These are phyloP conservation scores for Hordeum pubiflorum DNA, from an alignment of 202 grass and related monocot species.

Conservation along the genomic window DNA sequence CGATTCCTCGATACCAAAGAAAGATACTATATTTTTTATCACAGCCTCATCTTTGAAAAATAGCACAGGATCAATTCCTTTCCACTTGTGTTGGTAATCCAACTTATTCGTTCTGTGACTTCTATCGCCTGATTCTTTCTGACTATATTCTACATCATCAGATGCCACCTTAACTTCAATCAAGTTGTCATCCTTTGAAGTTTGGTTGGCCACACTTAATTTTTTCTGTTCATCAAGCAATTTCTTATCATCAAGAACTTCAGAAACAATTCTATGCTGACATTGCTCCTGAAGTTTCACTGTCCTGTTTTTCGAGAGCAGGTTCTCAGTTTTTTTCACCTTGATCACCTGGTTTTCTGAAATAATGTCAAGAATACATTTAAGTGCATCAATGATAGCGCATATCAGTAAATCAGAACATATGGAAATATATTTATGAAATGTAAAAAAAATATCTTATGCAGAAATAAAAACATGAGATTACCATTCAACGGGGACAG, in stretches of 20 bases:
- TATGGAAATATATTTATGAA: constrained; percentile 10
- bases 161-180: constrained; percentile 9
- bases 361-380: constrained; percentile 4
- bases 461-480: constrained; percentile 8
- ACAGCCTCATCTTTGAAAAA: constrained; percentile 57
- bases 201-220: not conserved
- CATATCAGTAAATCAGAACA: not conserved
- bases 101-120: constrained; percentile 30
- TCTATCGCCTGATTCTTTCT: constrained; percentile 29
- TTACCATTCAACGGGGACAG: constrained; percentile 53
- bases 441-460: not conserved
- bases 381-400: not conserved
- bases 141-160: constrained; percentile 32
- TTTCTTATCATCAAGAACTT: constrained; percentile 23
- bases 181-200: constrained; percentile 18
- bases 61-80: constrained; percentile 76
- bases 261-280: constrained; percentile 10
- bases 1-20: constrained; percentile 62
- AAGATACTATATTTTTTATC: constrained; percentile 61
- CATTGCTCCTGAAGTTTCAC: constrained; percentile 28
- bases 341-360: constrained; percentile 37
- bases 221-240: constrained; percentile 14
- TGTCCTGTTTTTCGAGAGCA: not conserved
- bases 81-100: constrained; percentile 45
- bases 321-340: constrained; percentile 24